Base-by-base conservation (phyloP, 1,139 yeast species). In the Pneumocystis oryctolagi region DNA sequence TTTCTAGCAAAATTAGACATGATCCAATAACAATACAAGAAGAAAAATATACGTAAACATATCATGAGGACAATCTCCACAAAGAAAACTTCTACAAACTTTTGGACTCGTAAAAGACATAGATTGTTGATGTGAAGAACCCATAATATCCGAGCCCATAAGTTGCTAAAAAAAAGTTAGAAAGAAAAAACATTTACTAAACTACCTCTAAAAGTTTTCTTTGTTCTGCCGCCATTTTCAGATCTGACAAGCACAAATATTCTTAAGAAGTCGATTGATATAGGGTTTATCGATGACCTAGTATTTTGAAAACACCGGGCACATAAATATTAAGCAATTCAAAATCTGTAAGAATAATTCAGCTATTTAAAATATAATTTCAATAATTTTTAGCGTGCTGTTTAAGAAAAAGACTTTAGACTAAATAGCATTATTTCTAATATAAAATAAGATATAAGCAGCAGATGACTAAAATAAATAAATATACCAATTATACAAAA, bases 11-110 rank as follows among this genome's bases (percentile, higher is more conserved):
- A 47, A 47, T 47, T 47, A 47, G 25, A 47, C 14, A 20, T 2
- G 12, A 12, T 47, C 25, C n/a, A 47, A 25, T 9, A 47, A 25
- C 8, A 47, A 39, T n/a, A n/a, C 16, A n/a, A 39, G 1, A 5
- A 25, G 3, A 25, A 47, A 25, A 18, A 97, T 87, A 5, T 89
- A 89, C 18, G 80, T 80, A 70, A 90, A 86, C 64, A 90, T 73
- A 69, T 89, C 96, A 72, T 87, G 87, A 0, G 96, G 94, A 70
- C 97, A 90, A n/a, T 82, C 81, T 1, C 95, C 96, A 6, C 89
- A 89, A 18, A 92, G 73, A 72, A 84, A 90, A 34, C 88, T 79
- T 71, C 87, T 86, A 73, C 97, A 90, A 14, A 89, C 84, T 60
- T 82, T 77, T 20, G 84, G 82, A 66, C 85, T 87, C 34, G 82